Base-by-base conservation (phyloP, 2,329 filamentous ascomycete species). In the Neoscytalidium dimidiatum region DNA sequence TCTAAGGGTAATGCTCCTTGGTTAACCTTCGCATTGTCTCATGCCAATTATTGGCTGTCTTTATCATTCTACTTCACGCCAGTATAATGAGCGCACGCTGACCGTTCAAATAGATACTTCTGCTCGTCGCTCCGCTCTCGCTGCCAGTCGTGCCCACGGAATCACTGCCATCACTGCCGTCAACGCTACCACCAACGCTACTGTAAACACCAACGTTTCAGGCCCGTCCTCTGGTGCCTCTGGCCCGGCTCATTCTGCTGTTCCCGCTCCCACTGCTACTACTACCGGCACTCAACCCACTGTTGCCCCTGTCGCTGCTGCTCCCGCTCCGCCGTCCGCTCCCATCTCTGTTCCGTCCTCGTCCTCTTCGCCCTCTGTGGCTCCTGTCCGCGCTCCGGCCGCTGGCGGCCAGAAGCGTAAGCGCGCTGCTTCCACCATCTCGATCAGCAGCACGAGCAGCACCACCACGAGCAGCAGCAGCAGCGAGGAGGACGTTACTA, bases 91-190 rank as follows among this genome's bases (percentile, higher is more conserved):
- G 26, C 29, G 4, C 35, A 17, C 23, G 35, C 31, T 62, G 17
- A 60, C n/a, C 17, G 17, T 9, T 7, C 11, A 14, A 11, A 31
- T 3, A 49, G 60, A 38, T 21, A 28, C 28, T 2, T 14, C 48
- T n/a, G 43, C 31, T 29, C 60, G 44, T 19, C 60, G 31, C 44
- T 44, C 33, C 29, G 44, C 60, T 14, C 60, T 62, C 44, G 29
- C 44, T 7, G 49, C n/a, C 49, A 33, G 19, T 14, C 17, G n/a
- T n/a, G n/a, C n/a, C n/a, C n/a, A n/a, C n/a, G n/a, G n/a, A n/a
- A n/a, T n/a, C n/a, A n/a, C n/a, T n/a, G n/a, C n/a, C n/a, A n/a
- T n/a, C n/a, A n/a, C n/a, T n/a, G n/a, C n/a, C n/a, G n/a, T n/a
- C n/a, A n/a, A n/a, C n/a, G n/a, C n/a, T n/a, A n/a, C 44, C 11